Evolutionary conservation across 768 basidiomycete species (phyloP).

Genomic region (Phlegmacium glaucopus): DNA sequence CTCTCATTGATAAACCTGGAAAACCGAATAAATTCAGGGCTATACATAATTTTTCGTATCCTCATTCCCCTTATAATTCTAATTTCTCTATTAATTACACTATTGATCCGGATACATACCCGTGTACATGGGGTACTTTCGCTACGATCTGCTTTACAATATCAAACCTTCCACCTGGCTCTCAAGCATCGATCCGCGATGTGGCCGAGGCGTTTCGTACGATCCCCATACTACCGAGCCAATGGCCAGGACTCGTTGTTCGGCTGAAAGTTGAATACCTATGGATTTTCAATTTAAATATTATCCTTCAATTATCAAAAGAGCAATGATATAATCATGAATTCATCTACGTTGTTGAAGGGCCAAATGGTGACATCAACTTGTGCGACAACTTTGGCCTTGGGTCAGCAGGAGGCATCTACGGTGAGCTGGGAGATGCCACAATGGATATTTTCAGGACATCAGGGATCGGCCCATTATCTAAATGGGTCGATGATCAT

Average conservation of each 20-base stretch:
- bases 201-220: conserved; percentile 36
- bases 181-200: conserved; percentile 33
- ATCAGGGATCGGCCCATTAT: conserved; percentile 19
- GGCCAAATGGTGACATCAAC: conserved; percentile 19
- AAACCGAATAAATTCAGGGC: conserved; percentile 16
- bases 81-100: conserved; percentile 18
- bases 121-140: conserved; percentile 40
- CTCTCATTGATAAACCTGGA: conserved; percentile 21
- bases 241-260: conserved; percentile 35
- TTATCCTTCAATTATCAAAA: too few species aligned
- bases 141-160: conserved; percentile 24
- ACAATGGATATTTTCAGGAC: conserved; percentile 18
- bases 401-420: conserved; percentile 1
- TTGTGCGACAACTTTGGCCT: conserved; percentile 21
- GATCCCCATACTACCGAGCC: conserved; percentile 23
- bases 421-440: neutral
- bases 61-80: neutral
- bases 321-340: too few species aligned
- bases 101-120: conserved; percentile 27
- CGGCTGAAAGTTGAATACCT: too few species aligned
- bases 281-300: too few species aligned
- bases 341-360: too few species aligned
- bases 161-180: conserved; percentile 28
- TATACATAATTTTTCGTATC: conserved; percentile 26
- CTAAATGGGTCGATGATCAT: conserved; percentile 26